Percentiles rank a stretch among this genome's conserved stretches.
Evolutionary conservation across 768 basidiomycete genomes (phyloP).

Genomic region (Tylopilus sp.): DNA sequence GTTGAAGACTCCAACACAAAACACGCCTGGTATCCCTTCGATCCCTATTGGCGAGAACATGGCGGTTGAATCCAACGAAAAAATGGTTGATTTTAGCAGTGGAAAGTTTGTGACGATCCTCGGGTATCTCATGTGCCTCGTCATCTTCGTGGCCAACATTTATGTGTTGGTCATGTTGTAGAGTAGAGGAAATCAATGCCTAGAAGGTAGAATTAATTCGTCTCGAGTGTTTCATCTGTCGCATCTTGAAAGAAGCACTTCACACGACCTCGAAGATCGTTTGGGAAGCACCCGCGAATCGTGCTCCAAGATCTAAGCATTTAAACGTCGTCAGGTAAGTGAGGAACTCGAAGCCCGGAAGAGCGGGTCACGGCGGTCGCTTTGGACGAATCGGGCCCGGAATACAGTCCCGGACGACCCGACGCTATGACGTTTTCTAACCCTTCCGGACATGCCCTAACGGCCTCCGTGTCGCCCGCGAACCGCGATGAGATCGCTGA

Average conservation of each 20-base stretch:
- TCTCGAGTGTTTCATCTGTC: background rate
- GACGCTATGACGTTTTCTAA: too few relatives aligned
- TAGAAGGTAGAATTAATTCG: background rate
- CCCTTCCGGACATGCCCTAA: too few relatives aligned
- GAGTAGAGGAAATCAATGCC: background rate
- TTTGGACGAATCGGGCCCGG: too few relatives aligned
- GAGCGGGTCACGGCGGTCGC: too few relatives aligned
- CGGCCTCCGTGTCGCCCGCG: too few relatives aligned
- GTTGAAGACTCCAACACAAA: background rate
- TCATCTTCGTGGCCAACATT: constrained; percentile 67
- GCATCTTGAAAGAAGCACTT: too few relatives aligned
- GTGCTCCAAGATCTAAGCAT: background rate
- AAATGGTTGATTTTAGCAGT: constrained; percentile 61
- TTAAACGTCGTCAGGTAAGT: too few relatives aligned
- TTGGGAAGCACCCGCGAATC: too few relatives aligned
- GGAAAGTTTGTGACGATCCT: constrained; percentile 46
- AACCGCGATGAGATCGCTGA: too few relatives aligned
- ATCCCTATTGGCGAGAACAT: background rate
- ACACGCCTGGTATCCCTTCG: background rate
- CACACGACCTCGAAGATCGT: too few relatives aligned
- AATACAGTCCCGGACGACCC: too few relatives aligned
- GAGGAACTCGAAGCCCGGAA: too few relatives aligned
- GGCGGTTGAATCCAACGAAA: constrained; percentile 25
- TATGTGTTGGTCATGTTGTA: constrained; percentile 68
- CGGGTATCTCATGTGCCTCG: constrained; percentile 58